Percentiles rank a stretch among this genome's conserved stretches.
These are phyloP conservation scores for Lagenidium giganteum DNA, from an alignment of 352 stramenopile species.

Conservation along the genomic window DNA sequence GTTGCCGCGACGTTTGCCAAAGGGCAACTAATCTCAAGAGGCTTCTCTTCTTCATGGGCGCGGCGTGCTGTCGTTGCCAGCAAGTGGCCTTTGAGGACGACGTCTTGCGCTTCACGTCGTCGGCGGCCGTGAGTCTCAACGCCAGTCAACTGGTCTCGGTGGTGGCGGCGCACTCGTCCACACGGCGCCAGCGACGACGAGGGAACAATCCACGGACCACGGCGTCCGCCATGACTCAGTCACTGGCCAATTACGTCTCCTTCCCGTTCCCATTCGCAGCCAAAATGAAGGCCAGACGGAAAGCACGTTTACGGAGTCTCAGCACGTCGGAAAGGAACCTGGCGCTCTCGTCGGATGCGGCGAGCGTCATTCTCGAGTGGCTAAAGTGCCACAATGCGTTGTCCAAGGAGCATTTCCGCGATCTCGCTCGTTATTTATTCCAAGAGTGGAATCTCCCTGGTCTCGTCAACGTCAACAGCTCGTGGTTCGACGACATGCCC, in stretches of 20 bases:
- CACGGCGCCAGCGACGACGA: conserved; percentile 1
- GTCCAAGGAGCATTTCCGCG: conserved; percentile 48
- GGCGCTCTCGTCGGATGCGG: conserved; percentile 27
- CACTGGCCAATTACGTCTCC: conserved; percentile 66
- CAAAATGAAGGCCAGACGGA: conserved; percentile 18
- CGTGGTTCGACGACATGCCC: conserved; percentile 63
- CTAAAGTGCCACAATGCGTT: conserved; percentile 50
- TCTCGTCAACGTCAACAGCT: conserved; percentile 42
- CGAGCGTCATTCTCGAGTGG: conserved; percentile 38
- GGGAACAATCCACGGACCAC: not conserved
- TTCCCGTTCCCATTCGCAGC: conserved; percentile 75
- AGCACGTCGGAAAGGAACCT: conserved; percentile 2
- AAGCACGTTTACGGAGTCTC: too few relatives aligned
- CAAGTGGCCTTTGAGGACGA: conserved; percentile 58
- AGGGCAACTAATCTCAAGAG: not conserved
- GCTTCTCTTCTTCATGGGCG: conserved; percentile 40
- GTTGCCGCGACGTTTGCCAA: not conserved
- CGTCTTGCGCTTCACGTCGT: conserved; percentile 29
- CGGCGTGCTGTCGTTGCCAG: conserved; percentile 63
- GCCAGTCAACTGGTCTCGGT: conserved; percentile 21
- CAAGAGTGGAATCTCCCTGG: conserved; percentile 54
- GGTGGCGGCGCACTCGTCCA: not conserved
- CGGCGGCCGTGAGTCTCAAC: conserved; percentile 11
- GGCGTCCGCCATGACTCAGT: conserved; percentile 32
- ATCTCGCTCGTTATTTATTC: conserved; percentile 39